These are phyloP conservation scores for Xylaria arbuscula DNA, from an alignment of 2,329 filamentous ascomycete species.

Conservation along the genomic window DNA sequence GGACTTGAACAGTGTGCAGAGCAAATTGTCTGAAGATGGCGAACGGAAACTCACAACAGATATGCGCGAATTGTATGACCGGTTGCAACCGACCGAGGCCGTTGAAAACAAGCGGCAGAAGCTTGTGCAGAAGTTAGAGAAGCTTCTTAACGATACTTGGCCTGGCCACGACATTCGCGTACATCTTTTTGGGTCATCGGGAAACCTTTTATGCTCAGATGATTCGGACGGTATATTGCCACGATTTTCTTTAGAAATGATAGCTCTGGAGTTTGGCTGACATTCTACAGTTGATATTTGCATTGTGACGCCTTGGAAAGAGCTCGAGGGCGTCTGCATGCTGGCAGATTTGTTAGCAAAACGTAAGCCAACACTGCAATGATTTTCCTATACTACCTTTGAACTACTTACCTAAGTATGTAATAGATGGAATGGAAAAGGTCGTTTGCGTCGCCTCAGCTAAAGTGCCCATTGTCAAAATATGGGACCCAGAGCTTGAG, in stretches of 20 bases:
- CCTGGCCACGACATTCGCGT: slow-evolving; percentile 90
- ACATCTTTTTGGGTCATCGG: slow-evolving; percentile 96
- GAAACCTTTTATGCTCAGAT: slow-evolving; percentile 92
- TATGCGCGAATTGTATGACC: slow-evolving; percentile 86
- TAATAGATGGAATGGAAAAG: slow-evolving; percentile 90
- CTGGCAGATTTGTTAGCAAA: slow-evolving; percentile 87
- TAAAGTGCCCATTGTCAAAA: slow-evolving; percentile 98
- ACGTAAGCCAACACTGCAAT: slow-evolving; percentile 67
- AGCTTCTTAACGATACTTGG: slow-evolving; percentile 89
- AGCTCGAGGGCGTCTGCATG: slow-evolving; percentile 88
- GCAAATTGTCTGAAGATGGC: slow-evolving; percentile 75
- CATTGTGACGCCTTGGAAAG: slow-evolving; percentile 90
- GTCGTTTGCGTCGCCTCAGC: slow-evolving; percentile 94
- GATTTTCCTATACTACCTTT: background rate
- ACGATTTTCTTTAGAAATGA: background rate
- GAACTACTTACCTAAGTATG: slow-evolving; percentile 50
- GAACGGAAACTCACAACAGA: slow-evolving; percentile 81
- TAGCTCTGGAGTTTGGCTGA: slow-evolving; percentile 46
- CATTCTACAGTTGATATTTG: slow-evolving; percentile 85
- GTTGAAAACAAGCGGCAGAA: slow-evolving; percentile 80
- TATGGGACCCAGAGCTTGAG: slow-evolving; percentile 93
- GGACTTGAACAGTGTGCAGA: slow-evolving; percentile 77
- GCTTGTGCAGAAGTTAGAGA: slow-evolving; percentile 88
- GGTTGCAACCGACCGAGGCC: slow-evolving; percentile 82
- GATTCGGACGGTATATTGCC: slow-evolving; percentile 86